These are phyloP conservation scores for Globisporangium megalacanthum DNA, from an alignment of 352 stramenopile genomes.

Conservation along the genomic window DNA sequence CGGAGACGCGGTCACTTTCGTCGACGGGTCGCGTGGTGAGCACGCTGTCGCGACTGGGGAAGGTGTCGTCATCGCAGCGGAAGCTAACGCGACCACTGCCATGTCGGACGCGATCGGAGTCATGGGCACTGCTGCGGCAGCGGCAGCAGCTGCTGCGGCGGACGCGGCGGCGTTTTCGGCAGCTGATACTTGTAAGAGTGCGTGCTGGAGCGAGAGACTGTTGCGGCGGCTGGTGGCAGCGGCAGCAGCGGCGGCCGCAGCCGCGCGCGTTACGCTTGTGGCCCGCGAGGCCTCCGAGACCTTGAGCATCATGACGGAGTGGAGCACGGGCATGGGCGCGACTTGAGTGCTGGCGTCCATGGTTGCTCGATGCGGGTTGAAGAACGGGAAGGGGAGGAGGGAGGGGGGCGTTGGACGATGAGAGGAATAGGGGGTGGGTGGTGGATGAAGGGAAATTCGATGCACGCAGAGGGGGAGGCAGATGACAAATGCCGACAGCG, in stretches of 20 bases:
- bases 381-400: constrained; percentile 3
- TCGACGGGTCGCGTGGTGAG: constrained; percentile 45
- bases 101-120: constrained; percentile 31
- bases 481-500: not conserved
- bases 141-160: not conserved
- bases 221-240: constrained; percentile 30
- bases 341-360: constrained; percentile 34
- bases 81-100: not conserved
- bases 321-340: constrained; percentile 16
- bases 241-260: constrained; percentile 5
- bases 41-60: constrained; percentile 21
- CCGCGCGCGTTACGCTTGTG: constrained; percentile 15
- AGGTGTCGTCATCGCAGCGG: not conserved
- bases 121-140: constrained; percentile 25
- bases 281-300: constrained; percentile 16
- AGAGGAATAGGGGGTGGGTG: too few relatives aligned
- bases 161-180: constrained; percentile 15
- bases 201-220: constrained; percentile 45
- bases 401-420: not conserved
- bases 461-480: not conserved
- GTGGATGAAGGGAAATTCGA: too few relatives aligned
- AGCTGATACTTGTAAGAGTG: constrained; percentile 9
- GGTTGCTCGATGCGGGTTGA: constrained; percentile 5
- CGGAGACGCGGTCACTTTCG: constrained; percentile 27
- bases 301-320: constrained; percentile 17